Evolutionary conservation across 352 stramenopile species (phyloP), one percentile per base, ranked within the genome.

Genomic region (Phytophthora rubi): DNA sequence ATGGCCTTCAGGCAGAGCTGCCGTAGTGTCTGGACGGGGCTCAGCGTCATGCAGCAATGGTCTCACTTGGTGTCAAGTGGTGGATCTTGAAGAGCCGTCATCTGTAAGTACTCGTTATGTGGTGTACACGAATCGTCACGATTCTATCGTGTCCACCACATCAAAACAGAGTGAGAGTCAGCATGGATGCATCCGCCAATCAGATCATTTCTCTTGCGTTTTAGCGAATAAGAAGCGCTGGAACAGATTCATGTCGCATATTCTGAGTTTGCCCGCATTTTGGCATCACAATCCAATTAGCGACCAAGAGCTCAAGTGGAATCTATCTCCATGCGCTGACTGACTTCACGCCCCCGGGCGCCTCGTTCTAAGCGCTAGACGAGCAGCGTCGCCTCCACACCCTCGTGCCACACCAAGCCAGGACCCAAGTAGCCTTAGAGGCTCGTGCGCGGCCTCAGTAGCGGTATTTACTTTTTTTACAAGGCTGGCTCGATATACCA

Each of bases 1-100:
- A 82, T 60, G 8, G 53, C 44, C 39, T 61, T 57, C 4, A 82
- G 68, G 70, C 75, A 82, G 26, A 79, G 57, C 54, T 75, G 56
- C 68, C 78, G 63, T 18, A 82, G 68, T 57, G 68, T 70, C 47
- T 67, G 58, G 10, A 75, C 56, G 37, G 45, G 52, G 10, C 21
- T 21, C 13, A 52, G 45, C 16, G 56, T 30, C 62, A 49, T 6
- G 8, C 13, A 55, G 18, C 26, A 42, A 45, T 3, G 23, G 23
- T 26, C 23, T 3, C 23, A 26, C 23, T 26, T n/a, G 6, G 39
- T 16, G 16, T 48, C 26, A 37, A 13, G 1, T 18, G 67, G 2
- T 48, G 49, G 51, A 62, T 62, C 65, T 68, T 67, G 51, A 71
- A 71, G 65, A 39, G 65, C n/a, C 57, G 58, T 21, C 49, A 55